Evolutionary conservation across 805 yeast species (phyloP).

Genomic region (Hanseniaspora taiwanica): DNA sequence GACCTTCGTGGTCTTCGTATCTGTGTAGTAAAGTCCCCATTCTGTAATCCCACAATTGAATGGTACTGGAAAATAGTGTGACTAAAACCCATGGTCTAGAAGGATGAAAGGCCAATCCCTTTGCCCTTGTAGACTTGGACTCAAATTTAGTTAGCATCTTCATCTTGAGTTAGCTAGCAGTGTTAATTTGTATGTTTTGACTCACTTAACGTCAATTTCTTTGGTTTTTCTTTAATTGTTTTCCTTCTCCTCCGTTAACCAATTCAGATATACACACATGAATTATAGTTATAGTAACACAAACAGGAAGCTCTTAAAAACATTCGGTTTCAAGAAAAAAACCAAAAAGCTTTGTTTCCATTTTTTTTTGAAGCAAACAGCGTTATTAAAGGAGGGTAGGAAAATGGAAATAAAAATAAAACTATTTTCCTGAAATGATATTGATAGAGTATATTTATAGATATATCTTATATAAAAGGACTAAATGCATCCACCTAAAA

Average conservation of each 20-base stretch:
- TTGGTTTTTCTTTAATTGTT: too few species aligned
- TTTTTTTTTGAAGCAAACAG: too few species aligned
- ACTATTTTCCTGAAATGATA: too few species aligned
- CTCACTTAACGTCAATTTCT: too few species aligned
- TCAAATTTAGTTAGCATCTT: conserved; percentile 86
- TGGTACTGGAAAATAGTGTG: conserved; percentile 93
- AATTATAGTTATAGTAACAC: too few species aligned
- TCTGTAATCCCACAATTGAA: conserved; percentile 97
- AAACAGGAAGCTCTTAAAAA: too few species aligned
- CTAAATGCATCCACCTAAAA: not conserved
- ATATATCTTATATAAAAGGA: not conserved
- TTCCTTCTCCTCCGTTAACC: too few species aligned
- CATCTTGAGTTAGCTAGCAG: conserved; percentile 28
- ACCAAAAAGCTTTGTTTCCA: too few species aligned
- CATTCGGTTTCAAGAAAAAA: too few species aligned
- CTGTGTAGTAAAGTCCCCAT: conserved; percentile 97
- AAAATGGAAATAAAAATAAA: not conserved
- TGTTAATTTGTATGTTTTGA: not conserved
- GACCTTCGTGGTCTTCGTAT: conserved; percentile 97
- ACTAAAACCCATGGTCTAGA: conserved; percentile 88
- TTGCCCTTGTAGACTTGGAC: conserved; percentile 94
- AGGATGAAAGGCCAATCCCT: conserved; percentile 96
- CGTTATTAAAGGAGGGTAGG: too few species aligned
- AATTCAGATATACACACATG: too few species aligned
- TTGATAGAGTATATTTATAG: not conserved